These are phyloP conservation scores for Begonia peltatifolia DNA, from an alignment of 306 rosid species.

Conservation along the genomic window DNA sequence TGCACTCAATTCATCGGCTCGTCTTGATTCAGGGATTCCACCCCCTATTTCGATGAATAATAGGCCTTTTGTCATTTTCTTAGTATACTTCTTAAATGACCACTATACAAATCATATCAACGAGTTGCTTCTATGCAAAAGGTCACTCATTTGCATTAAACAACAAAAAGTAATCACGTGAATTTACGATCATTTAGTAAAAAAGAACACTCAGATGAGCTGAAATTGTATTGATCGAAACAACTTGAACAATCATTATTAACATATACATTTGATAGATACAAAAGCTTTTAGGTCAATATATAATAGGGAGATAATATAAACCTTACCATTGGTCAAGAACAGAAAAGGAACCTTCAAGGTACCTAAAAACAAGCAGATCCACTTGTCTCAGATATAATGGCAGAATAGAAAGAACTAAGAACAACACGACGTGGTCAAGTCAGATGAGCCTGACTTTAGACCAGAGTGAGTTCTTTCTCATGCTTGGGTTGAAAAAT, in stretches of 20 bases:
- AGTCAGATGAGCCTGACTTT: background rate
- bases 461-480: background rate
- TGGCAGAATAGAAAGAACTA: background rate
- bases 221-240: no score
- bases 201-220: no score
- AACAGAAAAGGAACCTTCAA: constrained; percentile 55
- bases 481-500: no score
- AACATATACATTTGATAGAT: background rate
- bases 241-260: no score
- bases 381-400: background rate
- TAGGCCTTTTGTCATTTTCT: no score
- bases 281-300: background rate
- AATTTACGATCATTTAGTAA: no score
- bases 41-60: constrained; percentile 40
- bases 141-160: no score
- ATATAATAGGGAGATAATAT: background rate
- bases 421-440: background rate
- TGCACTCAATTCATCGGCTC: constrained; percentile 59
- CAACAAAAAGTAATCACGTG: no score
- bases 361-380: constrained; percentile 31
- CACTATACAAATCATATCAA: no score
- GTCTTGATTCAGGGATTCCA: constrained; percentile 70
- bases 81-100: no score
- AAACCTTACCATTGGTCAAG: constrained; percentile 58
- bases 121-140: background rate